Percentiles rank a stretch among this genome's conserved stretches.
Conservation (phyloP, 257 asterid genomes). For the Rubia yunnanensis region DNA sequence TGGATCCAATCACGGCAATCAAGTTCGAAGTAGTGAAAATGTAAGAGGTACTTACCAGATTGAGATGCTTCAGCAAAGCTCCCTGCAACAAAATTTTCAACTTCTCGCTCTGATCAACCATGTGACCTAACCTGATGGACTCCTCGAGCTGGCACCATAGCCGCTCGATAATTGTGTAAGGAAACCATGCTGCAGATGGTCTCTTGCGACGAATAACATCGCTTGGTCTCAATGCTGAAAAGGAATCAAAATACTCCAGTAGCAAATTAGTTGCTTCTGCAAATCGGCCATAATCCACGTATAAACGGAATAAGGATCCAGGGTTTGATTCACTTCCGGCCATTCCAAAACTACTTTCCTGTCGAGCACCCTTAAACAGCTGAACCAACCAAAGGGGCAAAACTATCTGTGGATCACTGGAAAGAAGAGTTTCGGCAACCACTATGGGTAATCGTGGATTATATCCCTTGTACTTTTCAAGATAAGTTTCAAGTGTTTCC, state of each 20-base stretch:
- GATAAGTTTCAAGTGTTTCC: constrained; percentile 90
- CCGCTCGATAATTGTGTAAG: constrained; percentile 72
- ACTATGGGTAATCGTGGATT: constrained; percentile 77
- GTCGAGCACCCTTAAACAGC: constrained; percentile 60
- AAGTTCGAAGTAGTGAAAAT: not conserved
- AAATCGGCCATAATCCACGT: constrained; percentile 76
- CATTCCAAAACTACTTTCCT: constrained; percentile 72
- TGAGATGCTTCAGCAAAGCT: constrained; percentile 61
- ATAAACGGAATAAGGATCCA: constrained; percentile 70
- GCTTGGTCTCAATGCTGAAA: constrained; percentile 66
- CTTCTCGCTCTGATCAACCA: constrained; percentile 73
- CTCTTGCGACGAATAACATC: constrained; percentile 70
- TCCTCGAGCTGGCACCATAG: constrained; percentile 86
- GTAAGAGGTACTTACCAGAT: constrained; percentile 36
- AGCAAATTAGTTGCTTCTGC: constrained; percentile 79
- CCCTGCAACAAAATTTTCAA: constrained; percentile 55
- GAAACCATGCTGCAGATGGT: constrained; percentile 81
- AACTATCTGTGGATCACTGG: constrained; percentile 85
- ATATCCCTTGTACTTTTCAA: constrained; percentile 59
- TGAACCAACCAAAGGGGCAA: constrained; percentile 92
- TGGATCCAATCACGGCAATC: not conserved
- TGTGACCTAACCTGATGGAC: constrained; percentile 70
- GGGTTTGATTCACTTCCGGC: constrained; percentile 67
- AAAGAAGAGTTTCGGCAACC: constrained; percentile 90
- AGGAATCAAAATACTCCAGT: constrained; percentile 59